Base-by-base conservation (phyloP, 495 filamentous ascomycete genomes). In the Thermothielavioides terrestris region DNA sequence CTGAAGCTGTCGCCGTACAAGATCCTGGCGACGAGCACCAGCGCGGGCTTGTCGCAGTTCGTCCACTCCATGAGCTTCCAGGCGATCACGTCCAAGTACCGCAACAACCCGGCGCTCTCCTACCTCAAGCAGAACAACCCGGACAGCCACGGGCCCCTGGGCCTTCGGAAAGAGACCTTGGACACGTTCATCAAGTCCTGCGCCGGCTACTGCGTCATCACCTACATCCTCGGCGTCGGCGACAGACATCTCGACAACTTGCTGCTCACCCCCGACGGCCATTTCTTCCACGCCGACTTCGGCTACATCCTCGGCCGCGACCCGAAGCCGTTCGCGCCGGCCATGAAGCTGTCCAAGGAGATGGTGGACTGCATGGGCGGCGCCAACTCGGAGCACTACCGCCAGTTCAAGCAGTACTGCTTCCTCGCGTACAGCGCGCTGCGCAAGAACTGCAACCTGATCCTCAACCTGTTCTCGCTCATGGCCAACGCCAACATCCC, bases 301-400 rank as follows among this genome's bases (percentile, higher is more conserved):
- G 91, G 94, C 28, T 99, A 90, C 69, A 97, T 99, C 53, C 84
- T 99, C 8, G 92, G 92, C 28, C 88, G 92, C 17, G 92, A 99
- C 58, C 92, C 92, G 1, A 99, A 99, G 57, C 92, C 92, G 3
- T 96, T 97, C 60, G 89, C 92, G 2, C 92, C 92, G 1, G 82
- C 86, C 52, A 94, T 99, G 83, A 99, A 99, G 59, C 79, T 99
- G 18, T 88, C 85, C 67, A 88, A 89, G 58, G 92, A 99, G 61
- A 99, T 99, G 92, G 85, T 96, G 12, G 92, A 97, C 58, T 91
- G 89, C 45, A 96, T 99, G 92, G 92, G 92, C 47, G 90, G 94
- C 6, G 73, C 80, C 4, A 74, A 75, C 23, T 86, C 83, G 22
- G 78, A 83, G 15, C 80, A 94, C 40, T 97, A 94, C 62, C 67